These are phyloP conservation scores for Urochloa ruziziensis DNA, from an alignment of 176 grass and related monocot species.

Conservation along the genomic window DNA sequence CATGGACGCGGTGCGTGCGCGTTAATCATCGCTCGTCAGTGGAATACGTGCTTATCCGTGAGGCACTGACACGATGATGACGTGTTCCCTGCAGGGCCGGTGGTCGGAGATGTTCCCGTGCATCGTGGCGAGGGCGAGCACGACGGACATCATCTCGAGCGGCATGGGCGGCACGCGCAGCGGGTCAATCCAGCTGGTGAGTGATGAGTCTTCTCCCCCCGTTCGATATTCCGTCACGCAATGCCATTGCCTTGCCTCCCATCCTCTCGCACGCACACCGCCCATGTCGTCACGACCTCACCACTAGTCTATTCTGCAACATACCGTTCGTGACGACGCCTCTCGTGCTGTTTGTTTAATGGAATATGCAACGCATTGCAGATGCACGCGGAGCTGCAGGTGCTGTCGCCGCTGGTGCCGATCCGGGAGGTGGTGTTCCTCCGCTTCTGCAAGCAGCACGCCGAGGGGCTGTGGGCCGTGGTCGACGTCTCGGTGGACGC, in stretches of 20 bases:
- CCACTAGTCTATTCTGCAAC: neutral
- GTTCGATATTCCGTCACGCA: neutral
- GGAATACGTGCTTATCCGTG: no score
- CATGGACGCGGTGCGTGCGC: slow-evolving; percentile 74
- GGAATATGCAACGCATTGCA: slow-evolving; percentile 22
- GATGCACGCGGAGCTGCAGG: slow-evolving; percentile 95
- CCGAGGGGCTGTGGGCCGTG: slow-evolving; percentile 73
- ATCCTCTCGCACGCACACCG: neutral
- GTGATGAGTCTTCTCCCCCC: neutral
- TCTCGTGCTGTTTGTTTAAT: no score
- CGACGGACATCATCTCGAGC: slow-evolving; percentile 70
- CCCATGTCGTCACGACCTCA: neutral
- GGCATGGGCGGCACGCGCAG: slow-evolving; percentile 86
- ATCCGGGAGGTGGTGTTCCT: slow-evolving; percentile 71
- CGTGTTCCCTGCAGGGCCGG: slow-evolving; percentile 35
- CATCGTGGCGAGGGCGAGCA: slow-evolving; percentile 70
- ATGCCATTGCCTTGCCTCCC: neutral
- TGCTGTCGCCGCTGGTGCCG: slow-evolving; percentile 87
- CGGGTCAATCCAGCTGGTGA: slow-evolving; percentile 91
- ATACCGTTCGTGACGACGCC: neutral
- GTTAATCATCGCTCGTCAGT: no score
- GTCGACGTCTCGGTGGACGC: slow-evolving; percentile 85
- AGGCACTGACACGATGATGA: neutral
- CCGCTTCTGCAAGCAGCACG: slow-evolving; percentile 90
- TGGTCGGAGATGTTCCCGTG: slow-evolving; percentile 97